Evolutionary conservation across 2,329 filamentous ascomycete species (phyloP).

Genomic region (Fusarium sambucinum): DNA sequence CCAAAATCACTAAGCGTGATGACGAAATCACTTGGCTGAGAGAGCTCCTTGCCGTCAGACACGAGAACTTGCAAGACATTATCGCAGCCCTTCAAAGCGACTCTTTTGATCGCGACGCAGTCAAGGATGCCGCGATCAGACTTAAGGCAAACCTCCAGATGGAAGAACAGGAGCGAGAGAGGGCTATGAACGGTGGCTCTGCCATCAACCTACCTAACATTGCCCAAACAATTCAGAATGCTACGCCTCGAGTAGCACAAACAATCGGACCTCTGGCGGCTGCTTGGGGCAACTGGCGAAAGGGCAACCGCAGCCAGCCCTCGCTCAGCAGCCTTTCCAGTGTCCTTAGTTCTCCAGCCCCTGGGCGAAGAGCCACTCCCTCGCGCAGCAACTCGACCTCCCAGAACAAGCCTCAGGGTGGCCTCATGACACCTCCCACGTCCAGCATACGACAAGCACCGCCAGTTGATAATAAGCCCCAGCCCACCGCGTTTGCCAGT

Average conservation of each 20-base stretch:
- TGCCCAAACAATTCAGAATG: conserved; percentile 80
- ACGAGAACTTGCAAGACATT: conserved; percentile 93
- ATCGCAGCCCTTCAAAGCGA: conserved; percentile 82
- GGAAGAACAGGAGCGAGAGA: conserved; percentile 95
- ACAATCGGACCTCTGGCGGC: conserved; percentile 82
- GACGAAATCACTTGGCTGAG: conserved; percentile 96
- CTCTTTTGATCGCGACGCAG: conserved; percentile 79
- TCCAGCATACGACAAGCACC: conserved; percentile 76
- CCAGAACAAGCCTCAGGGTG: conserved; percentile 74
- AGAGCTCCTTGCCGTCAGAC: conserved; percentile 89
- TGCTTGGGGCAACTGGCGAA: conserved; percentile 97
- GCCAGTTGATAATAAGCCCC: conserved; percentile 55
- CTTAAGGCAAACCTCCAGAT: conserved; percentile 96
- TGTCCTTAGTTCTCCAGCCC: conserved; percentile 59
- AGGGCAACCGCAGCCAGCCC: conserved; percentile 69
- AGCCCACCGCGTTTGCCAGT: conserved; percentile 71
- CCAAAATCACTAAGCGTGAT: conserved; percentile 89
- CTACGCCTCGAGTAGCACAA: conserved; percentile 85
- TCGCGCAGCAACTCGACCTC: conserved; percentile 68
- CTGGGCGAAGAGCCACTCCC: conserved; percentile 65
- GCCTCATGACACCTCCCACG: conserved; percentile 89
- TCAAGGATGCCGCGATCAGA: conserved; percentile 91
- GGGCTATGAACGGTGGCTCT: conserved; percentile 78
- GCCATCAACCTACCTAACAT: conserved; percentile 78
- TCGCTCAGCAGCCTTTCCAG: conserved; percentile 63